These are phyloP conservation scores for Daldinia sp. DNA, from an alignment of 2,329 filamentous ascomycete genomes.

Conservation along the genomic window DNA sequence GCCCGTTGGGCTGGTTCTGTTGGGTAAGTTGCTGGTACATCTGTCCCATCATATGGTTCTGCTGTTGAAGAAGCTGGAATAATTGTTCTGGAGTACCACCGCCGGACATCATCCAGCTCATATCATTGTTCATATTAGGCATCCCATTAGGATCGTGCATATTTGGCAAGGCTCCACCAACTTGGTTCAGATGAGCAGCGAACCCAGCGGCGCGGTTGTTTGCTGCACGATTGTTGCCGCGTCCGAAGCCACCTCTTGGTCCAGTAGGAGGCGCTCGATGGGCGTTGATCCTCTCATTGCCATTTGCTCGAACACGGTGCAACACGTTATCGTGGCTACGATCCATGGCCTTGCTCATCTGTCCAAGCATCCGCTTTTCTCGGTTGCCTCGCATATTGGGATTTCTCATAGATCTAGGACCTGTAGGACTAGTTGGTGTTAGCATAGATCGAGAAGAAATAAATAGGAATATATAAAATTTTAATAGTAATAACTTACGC, in stretches of 20 bases:
- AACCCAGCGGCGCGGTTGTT: slow-evolving; percentile 65
- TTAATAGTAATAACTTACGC: slow-evolving; percentile 62
- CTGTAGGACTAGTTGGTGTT: slow-evolving; percentile 79
- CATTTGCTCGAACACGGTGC: slow-evolving; percentile 81
- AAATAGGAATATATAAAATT: slow-evolving; percentile 6
- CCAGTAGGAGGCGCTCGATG: slow-evolving; percentile 81
- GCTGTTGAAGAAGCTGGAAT: slow-evolving; percentile 84
- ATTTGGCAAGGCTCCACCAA: slow-evolving; percentile 57
- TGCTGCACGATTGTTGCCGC: slow-evolving; percentile 63
- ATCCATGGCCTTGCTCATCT: slow-evolving; percentile 86
- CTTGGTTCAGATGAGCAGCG: slow-evolving; percentile 58
- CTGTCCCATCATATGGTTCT: slow-evolving; percentile 87
- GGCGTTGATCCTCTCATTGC: slow-evolving; percentile 83
- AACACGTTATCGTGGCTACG: slow-evolving; percentile 79
- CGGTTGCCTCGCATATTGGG: slow-evolving; percentile 65
- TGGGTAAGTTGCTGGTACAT: slow-evolving; percentile 73
- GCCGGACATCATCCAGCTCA: slow-evolving; percentile 63
- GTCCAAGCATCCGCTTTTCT: slow-evolving; percentile 86
- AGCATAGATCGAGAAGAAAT: slow-evolving; percentile 50
- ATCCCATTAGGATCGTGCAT: slow-evolving; percentile 56
- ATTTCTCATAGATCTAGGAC: slow-evolving; percentile 91
- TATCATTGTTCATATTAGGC: slow-evolving; percentile 57
- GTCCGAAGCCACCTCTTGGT: slow-evolving; percentile 68
- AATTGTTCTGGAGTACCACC: slow-evolving; percentile 71
- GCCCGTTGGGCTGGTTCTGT: slow-evolving; percentile 62